Evolutionary conservation across 2,329 filamentous ascomycete species (phyloP).

Genomic region (Claviceps humidiphila): DNA sequence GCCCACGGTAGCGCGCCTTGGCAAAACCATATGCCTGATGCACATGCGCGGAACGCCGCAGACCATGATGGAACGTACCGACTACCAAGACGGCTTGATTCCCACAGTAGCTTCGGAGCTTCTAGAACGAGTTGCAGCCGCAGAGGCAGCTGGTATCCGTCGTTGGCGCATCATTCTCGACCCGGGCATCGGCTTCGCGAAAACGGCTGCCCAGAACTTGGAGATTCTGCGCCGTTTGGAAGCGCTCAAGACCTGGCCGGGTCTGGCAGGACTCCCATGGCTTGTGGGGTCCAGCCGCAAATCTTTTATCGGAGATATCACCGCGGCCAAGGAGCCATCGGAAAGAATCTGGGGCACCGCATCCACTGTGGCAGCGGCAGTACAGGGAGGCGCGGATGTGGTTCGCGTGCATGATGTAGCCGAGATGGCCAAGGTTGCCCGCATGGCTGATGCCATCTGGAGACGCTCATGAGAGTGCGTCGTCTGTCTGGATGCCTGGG

Average conservation of each 20-base stretch:
- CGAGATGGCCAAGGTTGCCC: conserved; percentile 74
- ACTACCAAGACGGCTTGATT: conserved; percentile 58
- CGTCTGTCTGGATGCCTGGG: not conserved
- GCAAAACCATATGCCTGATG: conserved; percentile 73
- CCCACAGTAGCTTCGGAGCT: conserved; percentile 55
- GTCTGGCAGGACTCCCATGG: conserved; percentile 66
- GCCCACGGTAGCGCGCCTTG: conserved; percentile 59
- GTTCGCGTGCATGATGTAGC: conserved; percentile 82
- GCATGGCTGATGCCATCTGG: conserved; percentile 91
- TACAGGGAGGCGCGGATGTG: conserved; percentile 81
- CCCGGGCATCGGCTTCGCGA: conserved; percentile 89
- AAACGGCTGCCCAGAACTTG: conserved; percentile 68
- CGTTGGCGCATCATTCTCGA: conserved; percentile 94
- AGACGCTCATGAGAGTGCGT: conserved; percentile 21
- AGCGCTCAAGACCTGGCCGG: conserved; percentile 50
- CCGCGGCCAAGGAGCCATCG: conserved; percentile 56
- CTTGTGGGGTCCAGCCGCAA: conserved; percentile 82
- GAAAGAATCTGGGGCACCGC: conserved; percentile 77
- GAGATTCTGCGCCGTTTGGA: conserved; percentile 58
- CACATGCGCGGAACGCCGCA: conserved; percentile 83
- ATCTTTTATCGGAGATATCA: conserved; percentile 72
- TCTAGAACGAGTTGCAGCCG: conserved; percentile 53
- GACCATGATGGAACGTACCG: conserved; percentile 60
- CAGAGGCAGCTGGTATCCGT: conserved; percentile 67
- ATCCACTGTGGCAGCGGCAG: conserved; percentile 71